These are phyloP conservation scores for Grifola frondosa DNA, from an alignment of 1,284 basidiomycete genomes.

Conservation along the genomic window DNA sequence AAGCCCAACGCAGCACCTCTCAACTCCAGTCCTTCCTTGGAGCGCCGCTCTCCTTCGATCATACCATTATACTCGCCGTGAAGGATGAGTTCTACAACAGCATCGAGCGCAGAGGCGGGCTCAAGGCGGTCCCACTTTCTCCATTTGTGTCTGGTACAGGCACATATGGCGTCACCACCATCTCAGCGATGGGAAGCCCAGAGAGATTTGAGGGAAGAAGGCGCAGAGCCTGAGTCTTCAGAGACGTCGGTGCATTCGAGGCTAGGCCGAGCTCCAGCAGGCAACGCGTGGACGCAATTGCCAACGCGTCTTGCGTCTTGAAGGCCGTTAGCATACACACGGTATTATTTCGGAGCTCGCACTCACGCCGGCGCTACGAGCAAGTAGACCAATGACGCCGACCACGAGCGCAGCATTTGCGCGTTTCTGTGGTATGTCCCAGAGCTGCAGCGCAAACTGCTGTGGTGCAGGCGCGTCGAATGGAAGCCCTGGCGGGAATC, in stretches of 20 bases:
- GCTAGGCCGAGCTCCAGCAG: constrained; percentile 87
- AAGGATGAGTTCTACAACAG: constrained; percentile 67
- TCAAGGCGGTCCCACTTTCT: constrained; percentile 85
- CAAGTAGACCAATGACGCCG: constrained; percentile 75
- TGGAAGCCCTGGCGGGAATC: constrained; percentile 76
- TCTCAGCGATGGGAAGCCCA: constrained; percentile 55
- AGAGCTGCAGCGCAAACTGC: constrained; percentile 94
- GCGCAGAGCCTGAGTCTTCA: constrained; percentile 83
- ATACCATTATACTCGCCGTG: constrained; percentile 78
- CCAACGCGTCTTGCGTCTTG: constrained; percentile 51
- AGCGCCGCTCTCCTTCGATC: constrained; percentile 48
- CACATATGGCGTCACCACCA: constrained; percentile 72
- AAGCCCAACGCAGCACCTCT: constrained; percentile 63
- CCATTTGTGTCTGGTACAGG: constrained; percentile 82
- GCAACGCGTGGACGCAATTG: constrained; percentile 74
- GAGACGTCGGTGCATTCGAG: constrained; percentile 83
- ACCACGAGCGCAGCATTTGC: constrained; percentile 71
- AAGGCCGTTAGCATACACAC: no score
- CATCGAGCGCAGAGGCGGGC: constrained; percentile 73
- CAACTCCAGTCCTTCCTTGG: constrained; percentile 63
- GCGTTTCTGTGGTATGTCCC: constrained; percentile 83
- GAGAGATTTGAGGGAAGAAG: constrained; percentile 62
- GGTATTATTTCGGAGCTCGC: background rate
- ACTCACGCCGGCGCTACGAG: constrained; percentile 72
- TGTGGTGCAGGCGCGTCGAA: constrained; percentile 75